These are phyloP conservation scores for Suhomyces guaymorum DNA, from an alignment of 1,139 yeast species.

Conservation along the genomic window DNA sequence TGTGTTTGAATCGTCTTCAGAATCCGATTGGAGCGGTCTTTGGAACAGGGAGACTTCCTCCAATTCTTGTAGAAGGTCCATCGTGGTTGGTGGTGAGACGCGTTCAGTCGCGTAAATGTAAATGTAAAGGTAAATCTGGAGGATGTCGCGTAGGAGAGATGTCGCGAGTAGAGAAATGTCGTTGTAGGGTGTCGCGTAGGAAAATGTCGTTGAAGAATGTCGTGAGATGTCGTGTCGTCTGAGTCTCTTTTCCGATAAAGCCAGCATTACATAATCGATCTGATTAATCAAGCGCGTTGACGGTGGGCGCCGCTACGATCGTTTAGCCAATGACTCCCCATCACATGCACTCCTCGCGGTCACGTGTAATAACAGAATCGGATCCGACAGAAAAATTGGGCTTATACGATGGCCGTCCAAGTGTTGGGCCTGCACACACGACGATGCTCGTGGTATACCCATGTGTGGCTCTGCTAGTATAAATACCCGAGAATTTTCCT, in stretches of 20 bases:
- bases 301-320: not conserved
- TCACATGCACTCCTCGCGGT: conserved; percentile 9
- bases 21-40: conserved; percentile 10
- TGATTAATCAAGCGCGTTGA: too few species aligned
- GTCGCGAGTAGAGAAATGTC: too few species aligned
- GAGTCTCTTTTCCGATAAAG: too few species aligned
- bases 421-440: conserved; percentile 7
- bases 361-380: conserved; percentile 14
- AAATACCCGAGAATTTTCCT: conserved; percentile 10
- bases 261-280: too few species aligned
- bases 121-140: too few species aligned
- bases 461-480: conserved; percentile 12
- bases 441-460: conserved; percentile 4
- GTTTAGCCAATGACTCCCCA: not conserved
- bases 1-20: conserved; percentile 15
- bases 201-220: too few species aligned
- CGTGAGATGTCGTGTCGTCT: too few species aligned
- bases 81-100: conserved; percentile 7
- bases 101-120: not conserved
- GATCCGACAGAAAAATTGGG: not conserved
- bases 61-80: conserved; percentile 26
- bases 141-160: too few species aligned
- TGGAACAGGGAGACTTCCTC: conserved; percentile 18
- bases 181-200: too few species aligned
- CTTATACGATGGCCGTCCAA: too few species aligned